Conservation (phyloP, 345 rosid genomes). For the Linum tenue region DNA sequence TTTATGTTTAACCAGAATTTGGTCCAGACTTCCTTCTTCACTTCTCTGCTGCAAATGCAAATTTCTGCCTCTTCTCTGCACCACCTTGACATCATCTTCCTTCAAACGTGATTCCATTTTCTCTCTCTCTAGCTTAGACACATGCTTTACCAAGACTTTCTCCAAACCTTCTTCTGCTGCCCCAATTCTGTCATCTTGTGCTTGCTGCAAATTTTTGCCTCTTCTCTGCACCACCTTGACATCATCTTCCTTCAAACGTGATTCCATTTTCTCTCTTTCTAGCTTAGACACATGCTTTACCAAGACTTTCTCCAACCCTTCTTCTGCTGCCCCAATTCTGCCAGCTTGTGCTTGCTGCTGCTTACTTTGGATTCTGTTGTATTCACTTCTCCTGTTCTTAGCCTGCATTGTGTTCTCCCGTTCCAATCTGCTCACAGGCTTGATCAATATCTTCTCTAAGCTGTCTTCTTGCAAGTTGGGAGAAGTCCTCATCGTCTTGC, state of each 20-base stretch:
- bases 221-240: background rate
- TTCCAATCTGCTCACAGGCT: constrained; percentile 47
- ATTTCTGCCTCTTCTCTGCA: constrained; percentile 12
- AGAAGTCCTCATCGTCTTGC: background rate
- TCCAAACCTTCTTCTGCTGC: constrained; percentile 16
- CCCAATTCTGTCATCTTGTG: constrained; percentile 9
- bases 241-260: constrained; percentile 22
- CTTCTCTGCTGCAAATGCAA: constrained; percentile 19
- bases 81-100: constrained; percentile 10
- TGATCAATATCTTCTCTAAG: constrained; percentile 49
- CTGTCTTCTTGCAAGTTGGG: constrained; percentile 27
- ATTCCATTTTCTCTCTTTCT: constrained; percentile 26
- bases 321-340: constrained; percentile 6
- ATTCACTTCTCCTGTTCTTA: constrained; percentile 22
- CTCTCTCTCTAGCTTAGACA: constrained; percentile 23
- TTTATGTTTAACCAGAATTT: constrained; percentile 45
- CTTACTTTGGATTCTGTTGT: constrained; percentile 17
- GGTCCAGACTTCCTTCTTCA: constrained; percentile 39
- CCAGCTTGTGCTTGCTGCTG: constrained; percentile 19
- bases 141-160: constrained; percentile 23
- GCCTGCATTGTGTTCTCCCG: constrained; percentile 35
- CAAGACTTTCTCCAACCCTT: constrained; percentile 22
- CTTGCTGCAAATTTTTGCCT: constrained; percentile 11
- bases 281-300: constrained; percentile 23
- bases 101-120: constrained; percentile 26